Evolutionary conservation across 2,329 filamentous ascomycete genomes (phyloP).

Genomic region (Myriosclerotinia scirpicola): DNA sequence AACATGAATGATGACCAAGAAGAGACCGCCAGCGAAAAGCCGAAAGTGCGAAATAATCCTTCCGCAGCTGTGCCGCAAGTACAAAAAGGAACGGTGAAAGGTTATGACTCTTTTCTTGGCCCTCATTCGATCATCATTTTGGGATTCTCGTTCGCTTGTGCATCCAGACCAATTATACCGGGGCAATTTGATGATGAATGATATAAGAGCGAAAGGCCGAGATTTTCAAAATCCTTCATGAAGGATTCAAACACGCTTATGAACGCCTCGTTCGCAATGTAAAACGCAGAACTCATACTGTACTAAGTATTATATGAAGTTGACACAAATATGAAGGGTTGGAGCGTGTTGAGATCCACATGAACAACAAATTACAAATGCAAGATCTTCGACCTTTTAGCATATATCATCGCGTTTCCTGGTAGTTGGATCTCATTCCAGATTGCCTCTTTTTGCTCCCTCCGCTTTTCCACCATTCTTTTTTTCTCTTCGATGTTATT

Average conservation of each 20-base stretch:
- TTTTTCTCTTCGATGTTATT: too few species aligned
- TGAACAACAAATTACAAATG: too few species aligned
- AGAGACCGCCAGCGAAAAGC: neutral
- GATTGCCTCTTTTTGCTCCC: too few species aligned
- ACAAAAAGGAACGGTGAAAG: neutral
- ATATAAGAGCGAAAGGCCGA: constrained; percentile 1
- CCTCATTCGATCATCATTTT: neutral
- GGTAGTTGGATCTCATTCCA: too few species aligned
- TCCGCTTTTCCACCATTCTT: too few species aligned
- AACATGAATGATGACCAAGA: neutral
- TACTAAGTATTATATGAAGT: neutral
- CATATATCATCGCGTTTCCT: too few species aligned
- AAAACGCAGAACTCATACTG: neutral
- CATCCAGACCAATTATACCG: neutral
- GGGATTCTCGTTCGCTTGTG: too few species aligned
- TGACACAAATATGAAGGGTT: neutral
- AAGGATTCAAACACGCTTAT: neutral
- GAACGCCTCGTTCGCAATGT: neutral
- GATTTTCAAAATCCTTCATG: neutral
- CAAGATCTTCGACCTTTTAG: too few species aligned
- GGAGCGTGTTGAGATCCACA: too few species aligned
- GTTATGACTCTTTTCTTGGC: neutral
- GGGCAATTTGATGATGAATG: neutral
- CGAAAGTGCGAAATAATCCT: neutral
- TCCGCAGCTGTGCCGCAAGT: neutral